Evolutionary conservation across 768 basidiomycete species (phyloP).

Genomic region (Termitomyces bulborhizus): DNA sequence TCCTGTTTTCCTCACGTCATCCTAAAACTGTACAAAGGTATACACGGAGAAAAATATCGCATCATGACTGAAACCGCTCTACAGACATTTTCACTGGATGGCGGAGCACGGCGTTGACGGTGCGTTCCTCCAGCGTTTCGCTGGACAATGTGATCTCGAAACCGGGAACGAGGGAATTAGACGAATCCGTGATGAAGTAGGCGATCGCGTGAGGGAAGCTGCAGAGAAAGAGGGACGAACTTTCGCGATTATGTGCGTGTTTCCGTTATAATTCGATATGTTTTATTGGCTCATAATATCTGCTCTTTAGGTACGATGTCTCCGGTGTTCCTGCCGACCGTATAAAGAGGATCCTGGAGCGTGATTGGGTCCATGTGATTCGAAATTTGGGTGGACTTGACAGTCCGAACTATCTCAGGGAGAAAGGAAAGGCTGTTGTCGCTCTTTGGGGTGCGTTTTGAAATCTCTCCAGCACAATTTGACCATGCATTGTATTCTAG

Average conservation of each 20-base stretch:
- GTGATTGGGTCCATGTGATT: conserved; percentile 72
- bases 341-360: conserved; percentile 58
- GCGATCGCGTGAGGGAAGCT: conserved; percentile 64
- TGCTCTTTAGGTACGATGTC: conserved; percentile 66
- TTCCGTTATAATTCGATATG: background rate
- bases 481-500: conserved; percentile 23
- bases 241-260: conserved; percentile 75
- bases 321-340: conserved; percentile 68
- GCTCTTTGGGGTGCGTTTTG: conserved; percentile 58
- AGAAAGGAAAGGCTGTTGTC: conserved; percentile 65
- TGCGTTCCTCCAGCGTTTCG: conserved; percentile 76
- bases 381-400: conserved; percentile 55
- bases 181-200: conserved; percentile 63
- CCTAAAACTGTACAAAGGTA: conserved; percentile 64
- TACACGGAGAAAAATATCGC: conserved; percentile 5
- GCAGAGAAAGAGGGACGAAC: conserved; percentile 78
- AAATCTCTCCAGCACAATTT: background rate
- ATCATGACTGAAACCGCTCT: background rate
- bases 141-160: conserved; percentile 56
- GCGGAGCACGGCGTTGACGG: conserved; percentile 76
- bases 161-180: conserved; percentile 50
- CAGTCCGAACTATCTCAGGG: conserved; percentile 67
- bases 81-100: conserved; percentile 79
- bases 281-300: background rate
- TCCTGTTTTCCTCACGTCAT: conserved; percentile 76